These are phyloP conservation scores for Pythium rhizo-oryzae DNA, from an alignment of 352 stramenopile genomes.

Conservation along the genomic window DNA sequence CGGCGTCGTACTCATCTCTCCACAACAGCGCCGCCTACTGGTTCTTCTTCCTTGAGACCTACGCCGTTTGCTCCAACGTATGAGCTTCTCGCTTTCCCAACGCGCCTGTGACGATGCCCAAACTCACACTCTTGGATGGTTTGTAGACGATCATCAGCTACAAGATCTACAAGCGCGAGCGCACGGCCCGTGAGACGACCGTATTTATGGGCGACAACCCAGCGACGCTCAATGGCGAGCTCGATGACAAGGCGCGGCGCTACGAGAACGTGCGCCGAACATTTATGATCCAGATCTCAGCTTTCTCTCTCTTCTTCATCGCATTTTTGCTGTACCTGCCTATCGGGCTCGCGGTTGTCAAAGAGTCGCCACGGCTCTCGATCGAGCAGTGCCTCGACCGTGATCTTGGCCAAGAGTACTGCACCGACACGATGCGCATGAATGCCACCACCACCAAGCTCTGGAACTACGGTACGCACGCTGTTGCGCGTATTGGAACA, in stretches of 20 bases:
- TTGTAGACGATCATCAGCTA: conserved; percentile 45
- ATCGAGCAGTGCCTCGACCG: conserved; percentile 58
- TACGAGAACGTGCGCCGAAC: conserved; percentile 42
- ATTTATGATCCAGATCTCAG: conserved; percentile 42
- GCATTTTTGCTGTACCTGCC: conserved; percentile 73
- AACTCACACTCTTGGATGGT: background rate
- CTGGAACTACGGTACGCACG: conserved; percentile 62
- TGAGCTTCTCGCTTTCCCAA: background rate
- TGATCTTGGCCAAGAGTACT: conserved; percentile 61
- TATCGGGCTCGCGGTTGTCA: conserved; percentile 55
- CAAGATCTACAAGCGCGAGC: conserved; percentile 45
- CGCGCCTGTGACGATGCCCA: background rate
- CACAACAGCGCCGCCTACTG: conserved; percentile 68
- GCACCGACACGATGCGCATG: conserved; percentile 51
- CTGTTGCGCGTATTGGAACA: too few relatives aligned
- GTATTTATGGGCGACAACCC: conserved; percentile 27
- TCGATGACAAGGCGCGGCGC: conserved; percentile 28
- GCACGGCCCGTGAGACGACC: conserved; percentile 31
- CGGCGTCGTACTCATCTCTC: conserved; percentile 49
- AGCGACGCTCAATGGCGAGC: conserved; percentile 35
- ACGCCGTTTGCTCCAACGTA: conserved; percentile 67
- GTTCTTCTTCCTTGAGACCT: conserved; percentile 68
- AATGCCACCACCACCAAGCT: conserved; percentile 70
- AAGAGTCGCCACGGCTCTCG: conserved; percentile 45
- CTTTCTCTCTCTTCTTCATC: conserved; percentile 60